phyloP scores from a whole-genome alignment of 352 stramenopile genomes.

The Phytopythium chamaehyphon region DNA sequence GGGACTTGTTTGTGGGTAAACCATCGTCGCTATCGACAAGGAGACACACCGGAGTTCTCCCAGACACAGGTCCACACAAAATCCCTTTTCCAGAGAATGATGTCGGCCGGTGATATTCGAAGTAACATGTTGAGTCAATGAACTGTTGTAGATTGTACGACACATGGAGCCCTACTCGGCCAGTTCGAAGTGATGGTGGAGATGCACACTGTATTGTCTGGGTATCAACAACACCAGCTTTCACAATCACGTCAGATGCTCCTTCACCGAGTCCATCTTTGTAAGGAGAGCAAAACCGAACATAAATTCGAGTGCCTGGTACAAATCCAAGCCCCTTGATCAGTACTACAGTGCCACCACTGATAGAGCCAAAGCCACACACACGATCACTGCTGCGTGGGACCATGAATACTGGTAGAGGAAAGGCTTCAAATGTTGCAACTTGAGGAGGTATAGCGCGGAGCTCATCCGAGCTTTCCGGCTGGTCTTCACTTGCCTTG shows the following conservation, averaged over 20 bases:
- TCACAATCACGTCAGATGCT: slow-evolving; percentile 36
- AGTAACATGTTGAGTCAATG: slow-evolving; percentile 58
- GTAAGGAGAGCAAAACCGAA: slow-evolving; percentile 50
- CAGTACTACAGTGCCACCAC: slow-evolving; percentile 40
- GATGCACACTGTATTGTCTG: slow-evolving; percentile 50
- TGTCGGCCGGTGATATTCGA: slow-evolving; percentile 60
- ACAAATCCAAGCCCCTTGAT: slow-evolving; percentile 65
- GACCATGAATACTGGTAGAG: slow-evolving; percentile 51
- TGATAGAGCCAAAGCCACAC: slow-evolving; percentile 43
- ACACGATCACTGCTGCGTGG: slow-evolving; percentile 34
- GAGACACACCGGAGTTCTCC: slow-evolving; percentile 43
- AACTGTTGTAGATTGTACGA: slow-evolving; percentile 77
- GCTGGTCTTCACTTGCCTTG: slow-evolving; percentile 1
- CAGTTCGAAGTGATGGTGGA: slow-evolving; percentile 25
- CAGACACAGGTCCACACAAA: slow-evolving; percentile 54
- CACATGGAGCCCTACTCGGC: slow-evolving; percentile 42
- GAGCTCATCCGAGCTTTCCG: background rate
- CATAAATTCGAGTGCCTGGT: slow-evolving; percentile 53
- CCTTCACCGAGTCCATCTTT: slow-evolving; percentile 24
- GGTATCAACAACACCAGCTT: slow-evolving; percentile 43
- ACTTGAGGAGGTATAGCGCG: background rate
- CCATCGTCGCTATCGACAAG: slow-evolving; percentile 33
- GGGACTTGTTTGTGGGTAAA: slow-evolving; percentile 29
- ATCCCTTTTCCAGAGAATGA: slow-evolving; percentile 34
- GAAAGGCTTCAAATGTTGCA: slow-evolving; percentile 46